Evolutionary conservation across 352 stramenopile genomes (phyloP), one percentile per base, ranked within the genome.

Genomic region (Globisporangium nunn): DNA sequence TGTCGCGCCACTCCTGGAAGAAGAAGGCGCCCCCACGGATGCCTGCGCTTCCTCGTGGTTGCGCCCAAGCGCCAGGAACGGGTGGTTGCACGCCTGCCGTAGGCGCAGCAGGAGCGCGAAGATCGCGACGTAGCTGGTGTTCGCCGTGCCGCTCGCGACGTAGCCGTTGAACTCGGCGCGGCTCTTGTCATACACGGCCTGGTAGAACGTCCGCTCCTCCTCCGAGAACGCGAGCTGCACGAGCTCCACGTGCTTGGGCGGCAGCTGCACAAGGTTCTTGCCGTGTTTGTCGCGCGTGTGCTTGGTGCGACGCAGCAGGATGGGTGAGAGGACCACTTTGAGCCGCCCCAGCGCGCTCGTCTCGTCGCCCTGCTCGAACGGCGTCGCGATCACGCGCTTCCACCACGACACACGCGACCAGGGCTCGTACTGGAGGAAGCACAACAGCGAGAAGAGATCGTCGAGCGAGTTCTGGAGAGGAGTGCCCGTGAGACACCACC

Each of bases 401-500:
- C 87, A 96, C 82, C 81, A 95, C 23, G 76, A 70, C 48, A 77
- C 59, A 30, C 81, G 78, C 46, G 73, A 87, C 88, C 88, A 97
- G 11, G 89, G 89, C 57, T 91, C 61, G 64, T 94, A 93, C 57
- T 80, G 67, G 6, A 95, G 69, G 54, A 96, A 97, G 50, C 71
- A 75, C 14, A 97, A 69, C 29, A 96, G 66, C 2, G 86, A 81
- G 44, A 93, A 93, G 29, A 97, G 67, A 53, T 97, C 89, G 31
- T 92, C 81, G 3, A 96, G 68, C 7, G 74, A 81, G 58, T 96
- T 97, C 61, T 97, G 87, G 28, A 97, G 78, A 2, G 89, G 89
- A 23, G 89, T 97, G 28, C 89, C 89, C 6, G 86, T 96, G n/a
- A 96, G 63, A 62, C 87, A 95, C 89, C 89, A 97, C 11, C 85